Evolutionary conservation across 2,329 filamentous ascomycete genomes (phyloP).

Genomic region (Amauroascus verrucosus): DNA sequence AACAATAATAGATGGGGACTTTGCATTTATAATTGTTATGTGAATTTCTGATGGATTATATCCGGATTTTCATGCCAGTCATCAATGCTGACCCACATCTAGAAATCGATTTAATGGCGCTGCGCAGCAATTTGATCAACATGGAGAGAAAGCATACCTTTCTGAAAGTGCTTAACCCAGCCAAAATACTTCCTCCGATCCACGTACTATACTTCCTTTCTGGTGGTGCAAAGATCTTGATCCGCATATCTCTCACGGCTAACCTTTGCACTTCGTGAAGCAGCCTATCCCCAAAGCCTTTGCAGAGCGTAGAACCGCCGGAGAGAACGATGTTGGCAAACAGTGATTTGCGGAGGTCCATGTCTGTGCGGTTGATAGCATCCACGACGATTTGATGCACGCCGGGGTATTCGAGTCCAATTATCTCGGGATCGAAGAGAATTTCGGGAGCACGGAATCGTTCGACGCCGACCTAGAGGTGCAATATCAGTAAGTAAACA

Average conservation of each 20-base stretch:
- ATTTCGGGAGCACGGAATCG: constrained; percentile 95
- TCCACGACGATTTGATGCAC: constrained; percentile 98
- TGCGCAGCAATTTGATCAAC: background rate
- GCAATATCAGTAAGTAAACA: background rate
- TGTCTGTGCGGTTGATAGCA: constrained; percentile 85
- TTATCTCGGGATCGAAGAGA: constrained; percentile 92
- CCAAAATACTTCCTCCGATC: constrained; percentile 96
- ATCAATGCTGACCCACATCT: constrained; percentile 99
- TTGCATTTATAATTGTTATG: constrained; percentile 40
- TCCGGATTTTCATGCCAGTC: constrained; percentile 99
- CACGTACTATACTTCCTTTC: constrained; percentile 98
- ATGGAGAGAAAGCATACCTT: constrained; percentile 55
- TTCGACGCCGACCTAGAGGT: constrained; percentile 68
- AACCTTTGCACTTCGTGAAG: constrained; percentile 84
- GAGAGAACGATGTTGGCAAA: constrained; percentile 97
- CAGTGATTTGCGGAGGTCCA: constrained; percentile 85
- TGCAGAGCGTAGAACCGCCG: constrained; percentile 89
- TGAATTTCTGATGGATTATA: constrained; percentile 97
- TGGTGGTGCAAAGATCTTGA: constrained; percentile 96
- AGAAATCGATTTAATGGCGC: constrained; percentile 15
- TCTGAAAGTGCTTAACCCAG: constrained; percentile 92
- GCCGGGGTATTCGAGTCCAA: constrained; percentile 90
- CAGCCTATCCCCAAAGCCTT: constrained; percentile 88
- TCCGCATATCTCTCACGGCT: constrained; percentile 97
- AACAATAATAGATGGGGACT: background rate